Conservation (phyloP, 768 basidiomycete genomes). For the Rhodotorula diobovata region DNA sequence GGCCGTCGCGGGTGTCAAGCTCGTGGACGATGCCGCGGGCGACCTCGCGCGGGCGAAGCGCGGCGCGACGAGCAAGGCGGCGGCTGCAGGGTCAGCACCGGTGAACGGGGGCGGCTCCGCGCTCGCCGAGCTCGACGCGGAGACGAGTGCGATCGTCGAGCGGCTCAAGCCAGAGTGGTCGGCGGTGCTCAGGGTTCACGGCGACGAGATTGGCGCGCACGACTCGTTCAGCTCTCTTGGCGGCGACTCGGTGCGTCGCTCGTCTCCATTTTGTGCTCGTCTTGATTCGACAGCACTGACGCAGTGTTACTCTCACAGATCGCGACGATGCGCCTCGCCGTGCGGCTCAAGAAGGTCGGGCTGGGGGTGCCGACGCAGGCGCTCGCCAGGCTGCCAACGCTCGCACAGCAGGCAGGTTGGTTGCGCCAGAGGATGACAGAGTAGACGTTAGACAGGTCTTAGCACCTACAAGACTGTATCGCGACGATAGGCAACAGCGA, state of each 20-base stretch:
- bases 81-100: too few relatives aligned
- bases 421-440: neutral
- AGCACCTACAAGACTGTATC: neutral
- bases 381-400: slow-evolving; percentile 17
- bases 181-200: slow-evolving; percentile 14
- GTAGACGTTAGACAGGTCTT: neutral
- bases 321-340: slow-evolving; percentile 30
- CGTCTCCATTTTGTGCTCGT: neutral
- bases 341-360: slow-evolving; percentile 14
- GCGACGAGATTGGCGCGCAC: neutral
- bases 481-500: too few relatives aligned
- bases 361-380: slow-evolving; percentile 21
- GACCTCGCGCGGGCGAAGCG: too few relatives aligned
- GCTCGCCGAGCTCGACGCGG: neutral
- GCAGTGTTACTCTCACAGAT: neutral
- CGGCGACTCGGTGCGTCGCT: slow-evolving; percentile 31
- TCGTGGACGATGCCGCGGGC: neutral
- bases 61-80: neutral
- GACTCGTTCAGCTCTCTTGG: slow-evolving; percentile 29
- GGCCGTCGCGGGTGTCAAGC: slow-evolving; percentile 7
- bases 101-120: neutral
- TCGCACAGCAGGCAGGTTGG: slow-evolving; percentile 22
- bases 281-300: neutral
- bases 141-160: neutral
- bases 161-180: slow-evolving; percentile 17